Evolutionary conservation across 805 yeast genomes (phyloP).

Genomic region (Clavispora carvajalis): DNA sequence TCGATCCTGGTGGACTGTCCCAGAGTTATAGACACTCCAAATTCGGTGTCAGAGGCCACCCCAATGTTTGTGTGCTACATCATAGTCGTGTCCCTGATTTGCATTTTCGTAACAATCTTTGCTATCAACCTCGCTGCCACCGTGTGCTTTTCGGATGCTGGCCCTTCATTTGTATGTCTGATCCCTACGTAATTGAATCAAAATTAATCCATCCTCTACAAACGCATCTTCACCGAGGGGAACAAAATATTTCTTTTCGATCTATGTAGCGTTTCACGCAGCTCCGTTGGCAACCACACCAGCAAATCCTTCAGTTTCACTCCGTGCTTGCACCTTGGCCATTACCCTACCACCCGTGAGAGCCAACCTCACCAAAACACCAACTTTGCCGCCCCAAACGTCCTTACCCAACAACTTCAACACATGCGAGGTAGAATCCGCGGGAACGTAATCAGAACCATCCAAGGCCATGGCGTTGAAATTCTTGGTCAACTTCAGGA

Average conservation of each 20-base stretch:
- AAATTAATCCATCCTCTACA: too few relatives aligned
- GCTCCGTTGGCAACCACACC: slow-evolving; percentile 13
- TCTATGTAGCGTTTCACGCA: background rate
- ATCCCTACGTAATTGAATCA: too few relatives aligned
- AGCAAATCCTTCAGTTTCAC: slow-evolving; percentile 35
- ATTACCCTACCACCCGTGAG: slow-evolving; percentile 52
- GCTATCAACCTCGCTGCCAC: too few relatives aligned
- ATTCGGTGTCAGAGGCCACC: too few relatives aligned
- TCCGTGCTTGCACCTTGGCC: slow-evolving; percentile 50
- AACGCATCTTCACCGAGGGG: too few relatives aligned
- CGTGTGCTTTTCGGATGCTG: too few relatives aligned
- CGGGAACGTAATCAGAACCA: slow-evolving; percentile 59
- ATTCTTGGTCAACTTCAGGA: slow-evolving; percentile 44
- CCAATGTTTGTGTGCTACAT: too few relatives aligned
- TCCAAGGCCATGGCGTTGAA: slow-evolving; percentile 62
- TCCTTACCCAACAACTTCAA: slow-evolving; percentile 83
- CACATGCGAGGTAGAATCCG: slow-evolving; percentile 57
- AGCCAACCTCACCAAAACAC: slow-evolving; percentile 45
- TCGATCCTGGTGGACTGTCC: too few relatives aligned
- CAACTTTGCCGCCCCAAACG: slow-evolving; percentile 54
- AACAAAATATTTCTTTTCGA: background rate
- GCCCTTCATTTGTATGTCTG: too few relatives aligned
- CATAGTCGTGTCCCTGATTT: too few relatives aligned
- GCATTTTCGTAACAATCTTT: too few relatives aligned
- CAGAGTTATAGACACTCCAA: too few relatives aligned